These are phyloP conservation scores for Neonectria sp. DNA, from an alignment of 2,329 filamentous ascomycete species.

Conservation along the genomic window DNA sequence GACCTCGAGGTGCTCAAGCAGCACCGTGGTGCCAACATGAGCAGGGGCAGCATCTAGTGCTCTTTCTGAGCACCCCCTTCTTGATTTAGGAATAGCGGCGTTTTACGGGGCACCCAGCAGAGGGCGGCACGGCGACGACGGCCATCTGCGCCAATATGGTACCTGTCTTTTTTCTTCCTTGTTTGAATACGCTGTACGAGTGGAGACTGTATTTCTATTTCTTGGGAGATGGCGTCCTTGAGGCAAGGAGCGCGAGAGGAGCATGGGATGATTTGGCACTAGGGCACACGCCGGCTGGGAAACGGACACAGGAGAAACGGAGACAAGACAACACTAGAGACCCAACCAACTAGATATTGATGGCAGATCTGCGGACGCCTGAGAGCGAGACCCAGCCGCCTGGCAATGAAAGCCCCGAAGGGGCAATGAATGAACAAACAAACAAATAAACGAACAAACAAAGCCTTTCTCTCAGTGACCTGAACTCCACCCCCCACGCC, in stretches of 20 bases:
- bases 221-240: conserved; percentile 10
- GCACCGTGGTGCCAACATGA: conserved; percentile 54
- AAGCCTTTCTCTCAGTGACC: background rate
- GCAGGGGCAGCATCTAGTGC: conserved; percentile 63
- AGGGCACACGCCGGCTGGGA: conserved; percentile 20
- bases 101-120: conserved; percentile 22
- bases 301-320: conserved; percentile 16
- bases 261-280: conserved; percentile 22
- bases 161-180: conserved; percentile 8
- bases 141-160: conserved; percentile 28
- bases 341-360: conserved; percentile 27
- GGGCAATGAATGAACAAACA: conserved; percentile 24
- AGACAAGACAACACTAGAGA: conserved; percentile 28
- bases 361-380: conserved; percentile 18
- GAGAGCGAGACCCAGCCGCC: conserved; percentile 19
- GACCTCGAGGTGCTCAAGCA: conserved; percentile 54
- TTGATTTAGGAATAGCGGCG: conserved; percentile 41
- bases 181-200: conserved; percentile 25
- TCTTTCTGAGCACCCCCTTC: conserved; percentile 27
- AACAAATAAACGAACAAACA: conserved; percentile 2
- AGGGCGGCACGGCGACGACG: conserved; percentile 41
- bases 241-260: conserved; percentile 6
- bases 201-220: conserved; percentile 23
- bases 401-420: conserved; percentile 25
- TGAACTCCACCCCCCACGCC: conserved; percentile 18